phyloP scores from a whole-genome alignment of 2,329 filamentous ascomycete genomes.

The Claviceps citrina region DNA sequence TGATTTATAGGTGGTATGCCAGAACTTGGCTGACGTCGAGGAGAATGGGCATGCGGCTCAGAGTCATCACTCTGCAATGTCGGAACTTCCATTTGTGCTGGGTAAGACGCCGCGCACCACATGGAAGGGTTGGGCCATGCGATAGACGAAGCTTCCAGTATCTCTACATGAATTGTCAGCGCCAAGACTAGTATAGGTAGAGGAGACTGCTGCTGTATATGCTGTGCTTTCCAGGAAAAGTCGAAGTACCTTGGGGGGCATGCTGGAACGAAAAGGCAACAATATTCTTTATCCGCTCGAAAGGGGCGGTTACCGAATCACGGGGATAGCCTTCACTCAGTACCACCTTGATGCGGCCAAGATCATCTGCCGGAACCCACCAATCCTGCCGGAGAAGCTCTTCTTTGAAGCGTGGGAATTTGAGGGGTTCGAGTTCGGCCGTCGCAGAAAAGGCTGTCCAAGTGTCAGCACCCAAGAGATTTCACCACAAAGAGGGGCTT shows the following conservation, averaged over 20 bases:
- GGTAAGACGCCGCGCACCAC: constrained; percentile 40
- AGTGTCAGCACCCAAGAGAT: background rate
- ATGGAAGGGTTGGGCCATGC: constrained; percentile 65
- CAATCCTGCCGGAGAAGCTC: constrained; percentile 52
- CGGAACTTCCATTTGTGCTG: constrained; percentile 26
- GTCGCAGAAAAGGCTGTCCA: constrained; percentile 34
- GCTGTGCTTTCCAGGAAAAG: background rate
- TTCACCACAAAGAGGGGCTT: constrained; percentile 10
- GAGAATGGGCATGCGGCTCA: constrained; percentile 50
- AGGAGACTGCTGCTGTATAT: background rate
- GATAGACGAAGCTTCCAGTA: constrained; percentile 58
- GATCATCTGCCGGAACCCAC: constrained; percentile 56
- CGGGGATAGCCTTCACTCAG: constrained; percentile 58
- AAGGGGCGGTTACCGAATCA: constrained; percentile 33
- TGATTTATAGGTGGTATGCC: background rate
- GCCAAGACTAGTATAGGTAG: background rate
- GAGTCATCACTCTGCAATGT: constrained; percentile 28
- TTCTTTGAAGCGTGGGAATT: constrained; percentile 57
- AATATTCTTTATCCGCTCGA: constrained; percentile 56
- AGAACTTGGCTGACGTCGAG: constrained; percentile 23
- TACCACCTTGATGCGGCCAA: constrained; percentile 62
- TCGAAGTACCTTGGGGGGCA: constrained; percentile 52
- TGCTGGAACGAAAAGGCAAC: constrained; percentile 75
- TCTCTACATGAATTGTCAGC: constrained; percentile 26
- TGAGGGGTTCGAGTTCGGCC: constrained; percentile 45